Evolutionary conservation across 495 filamentous ascomycete genomes (phyloP), one percentile per base, ranked within the genome.

Genomic region (Aspergillus baeticus): DNA sequence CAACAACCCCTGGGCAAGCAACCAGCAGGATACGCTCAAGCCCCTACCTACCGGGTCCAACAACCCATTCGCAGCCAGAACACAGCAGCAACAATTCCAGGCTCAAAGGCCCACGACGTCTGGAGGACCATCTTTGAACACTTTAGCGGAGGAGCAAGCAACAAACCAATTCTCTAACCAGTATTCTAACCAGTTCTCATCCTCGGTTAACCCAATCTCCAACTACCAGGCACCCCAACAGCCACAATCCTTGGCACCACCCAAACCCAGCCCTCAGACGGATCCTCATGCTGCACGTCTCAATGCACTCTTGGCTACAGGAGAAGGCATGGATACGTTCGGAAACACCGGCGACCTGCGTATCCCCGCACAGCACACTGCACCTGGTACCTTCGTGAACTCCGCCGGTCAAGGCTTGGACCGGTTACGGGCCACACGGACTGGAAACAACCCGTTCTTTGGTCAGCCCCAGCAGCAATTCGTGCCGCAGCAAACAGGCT

Each of bases 321-420:
- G 94, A 54, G 95, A 97, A 41, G 94, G 94, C 20, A 87, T 91
- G 75, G 94, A 99, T 68, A 98, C 95, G 1, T 99, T 96, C 68
- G 94, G 94, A 49, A 99, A 99, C 65, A 88, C 88, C 36, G 94
- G 94, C 51, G 87, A 98, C 51, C 79, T 96, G 29, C 91, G 94
- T 70, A 96, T 99, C 61, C 95, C 94, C 2, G 85, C 94, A 33
- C 94, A 99, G 70, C 94, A 99, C 72, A 99, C 94, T 0, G 92
- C 94, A 1, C 95, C 95, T 3, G 94, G 94, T 26, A 96, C 89
- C 2, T 99, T 98, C 64, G 88, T 99, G 73, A 99, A 97, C 73
- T 93, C 88, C 58, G 90, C 94, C 4, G 93, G 93, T 50, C 81
- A 86, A 39, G 89, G 89, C 20, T 68, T 89, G 51, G 83, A 85